phyloP scores from a whole-genome alignment of 2,329 filamentous ascomycete genomes.

The Aureobasidium sp. region DNA sequence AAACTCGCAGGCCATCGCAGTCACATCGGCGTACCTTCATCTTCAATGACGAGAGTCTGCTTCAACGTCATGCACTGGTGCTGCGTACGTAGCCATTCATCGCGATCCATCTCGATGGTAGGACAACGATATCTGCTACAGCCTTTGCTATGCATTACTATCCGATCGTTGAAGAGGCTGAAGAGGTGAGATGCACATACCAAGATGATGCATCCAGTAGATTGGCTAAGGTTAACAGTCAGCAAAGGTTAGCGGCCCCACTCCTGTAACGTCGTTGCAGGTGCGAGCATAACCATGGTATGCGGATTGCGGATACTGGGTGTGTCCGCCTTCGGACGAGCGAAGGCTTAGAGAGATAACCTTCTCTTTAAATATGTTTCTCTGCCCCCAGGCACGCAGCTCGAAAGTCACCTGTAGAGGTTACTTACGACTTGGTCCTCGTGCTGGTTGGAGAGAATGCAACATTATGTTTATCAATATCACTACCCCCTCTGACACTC shows the following conservation, averaged over 20 bases:
- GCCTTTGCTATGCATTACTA: neutral
- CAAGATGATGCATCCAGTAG: neutral
- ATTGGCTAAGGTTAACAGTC: neutral
- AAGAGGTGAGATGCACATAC: neutral
- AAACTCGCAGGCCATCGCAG: neutral
- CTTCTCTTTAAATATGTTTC: neutral
- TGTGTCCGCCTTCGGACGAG: neutral
- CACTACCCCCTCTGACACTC: neutral
- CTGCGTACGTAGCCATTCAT: neutral
- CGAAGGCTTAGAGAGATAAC: neutral
- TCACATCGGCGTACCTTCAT: neutral
- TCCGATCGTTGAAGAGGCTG: neutral
- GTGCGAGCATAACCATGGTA: neutral
- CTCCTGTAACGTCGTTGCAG: neutral
- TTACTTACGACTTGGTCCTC: neutral
- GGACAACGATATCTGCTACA: neutral
- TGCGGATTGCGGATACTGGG: neutral
- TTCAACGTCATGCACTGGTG: neutral
- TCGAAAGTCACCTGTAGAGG: neutral
- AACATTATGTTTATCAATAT: slow-evolving; percentile 4
- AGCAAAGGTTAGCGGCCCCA: neutral
- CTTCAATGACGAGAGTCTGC: neutral
- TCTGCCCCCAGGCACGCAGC: neutral
- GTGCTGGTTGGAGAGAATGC: neutral
- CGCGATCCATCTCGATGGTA: neutral